Percentiles rank a stretch among this genome's conserved stretches.
Evolutionary conservation across 2,329 filamentous ascomycete genomes (phyloP).

Genomic region (Colletotrichum filicis): DNA sequence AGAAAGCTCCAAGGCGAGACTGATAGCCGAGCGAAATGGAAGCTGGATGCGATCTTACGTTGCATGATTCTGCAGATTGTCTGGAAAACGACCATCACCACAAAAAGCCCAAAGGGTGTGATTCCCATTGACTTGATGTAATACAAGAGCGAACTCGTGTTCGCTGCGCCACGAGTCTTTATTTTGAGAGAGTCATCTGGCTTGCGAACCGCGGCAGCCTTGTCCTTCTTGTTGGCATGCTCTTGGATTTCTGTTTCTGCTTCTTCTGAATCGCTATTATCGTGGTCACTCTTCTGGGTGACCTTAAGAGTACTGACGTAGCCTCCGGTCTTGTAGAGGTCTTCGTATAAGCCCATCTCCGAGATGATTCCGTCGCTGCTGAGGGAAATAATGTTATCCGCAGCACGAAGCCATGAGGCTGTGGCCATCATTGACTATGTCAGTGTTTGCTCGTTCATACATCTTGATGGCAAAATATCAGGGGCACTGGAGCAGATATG

Average conservation of each 20-base stretch:
- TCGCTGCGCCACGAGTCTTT: not conserved
- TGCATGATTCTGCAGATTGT: constrained; percentile 20
- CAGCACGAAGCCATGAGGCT: constrained; percentile 20
- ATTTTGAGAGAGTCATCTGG: not conserved
- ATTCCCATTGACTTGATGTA: constrained; percentile 21
- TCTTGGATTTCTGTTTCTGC: not conserved
- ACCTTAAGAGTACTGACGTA: constrained; percentile 16
- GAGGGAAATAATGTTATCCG: constrained; percentile 17
- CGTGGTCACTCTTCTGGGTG: not conserved
- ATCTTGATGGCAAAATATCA: not conserved
- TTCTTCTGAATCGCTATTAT: not conserved
- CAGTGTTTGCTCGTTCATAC: too few relatives aligned
- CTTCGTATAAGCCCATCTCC: not conserved
- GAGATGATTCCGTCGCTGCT: constrained; percentile 8
- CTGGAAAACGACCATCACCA: constrained; percentile 7
- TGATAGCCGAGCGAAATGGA: not conserved
- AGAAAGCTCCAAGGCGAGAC: not conserved
- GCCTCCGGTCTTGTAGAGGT: constrained; percentile 6
- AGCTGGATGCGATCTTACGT: not conserved
- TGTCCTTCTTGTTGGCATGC: not conserved
- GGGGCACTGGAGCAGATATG: not conserved
- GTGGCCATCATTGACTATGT: too few relatives aligned
- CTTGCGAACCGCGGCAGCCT: accelerated
- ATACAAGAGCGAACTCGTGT: constrained; percentile 15
- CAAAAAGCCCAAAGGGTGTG: constrained; percentile 2